Evolutionary conservation across 2,329 filamentous ascomycete genomes (phyloP).

Genomic region (Colletotrichum sp.): DNA sequence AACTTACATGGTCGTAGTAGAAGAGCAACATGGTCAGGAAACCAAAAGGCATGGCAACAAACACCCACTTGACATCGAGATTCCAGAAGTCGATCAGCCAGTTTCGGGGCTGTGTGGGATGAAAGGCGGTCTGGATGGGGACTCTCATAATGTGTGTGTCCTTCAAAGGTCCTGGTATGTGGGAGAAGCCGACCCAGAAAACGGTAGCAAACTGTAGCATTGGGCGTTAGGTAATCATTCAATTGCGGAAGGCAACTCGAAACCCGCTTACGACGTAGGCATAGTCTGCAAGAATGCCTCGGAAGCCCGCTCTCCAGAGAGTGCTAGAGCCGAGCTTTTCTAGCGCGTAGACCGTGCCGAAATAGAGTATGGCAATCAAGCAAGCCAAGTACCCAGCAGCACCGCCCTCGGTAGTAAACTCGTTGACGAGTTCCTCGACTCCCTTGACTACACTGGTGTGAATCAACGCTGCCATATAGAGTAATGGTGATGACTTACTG

Average conservation of each 20-base stretch:
- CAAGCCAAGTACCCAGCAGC: slow-evolving; percentile 50
- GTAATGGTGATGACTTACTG: slow-evolving; percentile 41
- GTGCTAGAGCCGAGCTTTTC: slow-evolving; percentile 52
- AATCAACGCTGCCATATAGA: slow-evolving; percentile 39
- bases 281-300: slow-evolving; percentile 55
- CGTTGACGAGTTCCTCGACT: slow-evolving; percentile 58
- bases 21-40: slow-evolving; percentile 58
- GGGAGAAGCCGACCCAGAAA: slow-evolving; percentile 57
- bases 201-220: slow-evolving; percentile 47
- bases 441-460: slow-evolving; percentile 23
- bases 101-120: slow-evolving; percentile 46
- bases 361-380: slow-evolving; percentile 40
- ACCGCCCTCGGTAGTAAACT: slow-evolving; percentile 42
- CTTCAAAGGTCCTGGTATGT: slow-evolving; percentile 52
- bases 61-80: slow-evolving; percentile 55
- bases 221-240: not conserved
- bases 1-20: slow-evolving; percentile 58
- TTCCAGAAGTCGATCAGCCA: slow-evolving; percentile 61
- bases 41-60: slow-evolving; percentile 57
- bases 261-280: slow-evolving; percentile 56
- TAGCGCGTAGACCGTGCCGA: slow-evolving; percentile 52
- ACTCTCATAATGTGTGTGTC: slow-evolving; percentile 43
- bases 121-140: slow-evolving; percentile 48
- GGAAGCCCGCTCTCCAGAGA: slow-evolving; percentile 45
- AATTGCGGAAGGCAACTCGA: too few species aligned